Base-by-base conservation (phyloP, 148 eudicot species). In the Bassia scoparia region DNA sequence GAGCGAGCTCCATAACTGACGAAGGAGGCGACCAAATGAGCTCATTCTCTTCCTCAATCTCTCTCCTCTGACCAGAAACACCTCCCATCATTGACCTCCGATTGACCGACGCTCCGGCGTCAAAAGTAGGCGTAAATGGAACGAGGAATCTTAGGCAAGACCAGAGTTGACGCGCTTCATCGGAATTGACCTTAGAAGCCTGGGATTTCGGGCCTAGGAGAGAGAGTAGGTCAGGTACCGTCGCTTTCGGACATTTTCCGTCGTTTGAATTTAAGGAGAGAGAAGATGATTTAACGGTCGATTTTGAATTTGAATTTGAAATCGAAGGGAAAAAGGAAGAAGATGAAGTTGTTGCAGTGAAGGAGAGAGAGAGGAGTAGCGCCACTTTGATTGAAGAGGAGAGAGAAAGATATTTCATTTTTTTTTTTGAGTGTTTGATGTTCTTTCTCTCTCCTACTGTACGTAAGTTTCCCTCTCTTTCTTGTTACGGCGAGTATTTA, bases 61-160 rank as follows among this genome's bases (percentile, higher is more conserved):
- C 79, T 34, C 69, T 76, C 69, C 63, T 30, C 46, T 27, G 67
- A 79, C 33, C 74, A 13, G 18, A 26, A 6, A 35, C 17, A 7
- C 62, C 24, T 15, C 55, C 24, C 20, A 6, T 31, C 76, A 46
- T 53, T 16, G 81, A 76, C 73, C 84, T 69, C 34, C 84, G 76
- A 0, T 60, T 69, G 16, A 52, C 31, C 0, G 54, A 52, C 23
- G 9, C 23, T 8, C 24, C 75, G 11, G 16, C 46, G 14, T 41
- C 16, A 8, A 70, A 50, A 56, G 46, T 56, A 3, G 72, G 82
- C n/a, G 74, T 46, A 69, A 72, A 86, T 33, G 98, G 97, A 69
- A 87, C 96, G 29, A 95, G 85, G 79, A 95, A 95, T 58, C 78
- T 89, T 82, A 95, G 73, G 76, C 98, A 95, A 21, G 98, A 89